phyloP scores from a whole-genome alignment of 169 alveolate species.

The Pseudocohnilembus persalinus region DNA sequence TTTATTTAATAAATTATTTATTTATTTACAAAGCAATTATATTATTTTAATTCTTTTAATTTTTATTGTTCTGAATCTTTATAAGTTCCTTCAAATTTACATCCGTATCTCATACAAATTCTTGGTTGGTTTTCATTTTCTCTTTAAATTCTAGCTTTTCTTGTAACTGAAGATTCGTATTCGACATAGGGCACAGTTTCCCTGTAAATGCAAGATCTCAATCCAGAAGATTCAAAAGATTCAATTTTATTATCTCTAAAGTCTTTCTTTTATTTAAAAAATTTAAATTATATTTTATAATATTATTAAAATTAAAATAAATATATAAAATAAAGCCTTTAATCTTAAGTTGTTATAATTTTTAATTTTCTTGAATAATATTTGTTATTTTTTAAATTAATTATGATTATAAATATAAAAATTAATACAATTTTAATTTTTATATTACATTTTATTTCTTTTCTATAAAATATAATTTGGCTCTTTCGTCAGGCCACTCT shows the following conservation, averaged over 20 bases:
- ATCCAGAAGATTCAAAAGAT: constrained; percentile 55
- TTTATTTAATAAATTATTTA: too few species aligned
- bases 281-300: too few species aligned
- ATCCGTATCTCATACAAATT: constrained; percentile 80
- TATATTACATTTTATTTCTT: constrained; percentile 31
- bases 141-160: constrained; percentile 44
- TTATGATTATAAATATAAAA: too few species aligned
- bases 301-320: too few species aligned
- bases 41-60: constrained; percentile 35
- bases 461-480: constrained; percentile 79
- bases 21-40: constrained; percentile 19
- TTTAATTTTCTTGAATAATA: too few species aligned
- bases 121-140: constrained; percentile 69
- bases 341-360: too few species aligned
- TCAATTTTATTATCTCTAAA: constrained; percentile 16
- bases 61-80: constrained; percentile 70
- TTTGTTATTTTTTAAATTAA: neutral
- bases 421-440: too few species aligned
- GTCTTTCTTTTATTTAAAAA: neutral
- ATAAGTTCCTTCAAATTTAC: constrained; percentile 59
- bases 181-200: constrained; percentile 64
- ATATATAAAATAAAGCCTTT: too few species aligned
- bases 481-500: constrained; percentile 85
- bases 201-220: constrained; percentile 67
- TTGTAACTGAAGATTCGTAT: constrained; percentile 54